Evolutionary conservation across 345 rosid species (phyloP), one percentile per base, ranked within the genome.

Genomic region (Punica granatum): DNA sequence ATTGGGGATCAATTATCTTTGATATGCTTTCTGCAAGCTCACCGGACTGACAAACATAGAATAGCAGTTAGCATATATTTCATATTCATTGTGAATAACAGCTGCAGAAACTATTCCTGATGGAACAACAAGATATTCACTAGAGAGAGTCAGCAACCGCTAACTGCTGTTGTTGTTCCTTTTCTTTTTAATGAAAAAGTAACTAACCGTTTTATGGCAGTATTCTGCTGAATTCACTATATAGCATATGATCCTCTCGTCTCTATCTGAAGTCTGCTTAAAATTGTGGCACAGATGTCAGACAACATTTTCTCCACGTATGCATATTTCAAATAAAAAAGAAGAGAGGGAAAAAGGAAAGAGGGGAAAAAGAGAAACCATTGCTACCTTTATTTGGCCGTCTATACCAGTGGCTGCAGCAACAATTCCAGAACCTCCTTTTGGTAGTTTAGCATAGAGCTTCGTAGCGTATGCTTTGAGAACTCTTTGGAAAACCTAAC

Each of bases 321-420:
- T 67, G 69, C 63, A 43, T n/a, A n/a, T n/a, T 53, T 23, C 69
- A 69, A 23, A 42, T 49, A 53, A 36, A 53, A 66, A 56, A 30
- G 28, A 16, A 25, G 73, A 33, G 34, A 49, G 25, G 31, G 32
- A 43, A 59, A 18, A 6, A 44, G 64, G 16, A 56, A 11, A 13
- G 19, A 26, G 2, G 14, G 19, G 7, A 30, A 5, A 1, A 56
- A 4, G 34, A 56, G 33, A 28, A 30, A 4, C 13, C 12, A 8
- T 28, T 33, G 63, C 60, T 70, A 94, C 99, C 96, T 89, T 94
- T 84, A 94, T 94, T 75, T 86, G 98, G 60, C 95, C 90, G 68
- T 94, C 99, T 86, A 88, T 88, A 68, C 99, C 98, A 11, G 99
- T 94, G 60, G 99, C 99, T 63, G 99, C 96, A 31, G 99, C 99